Conservation (phyloP, 1,284 basidiomycete species). For the Tilletia indica region DNA sequence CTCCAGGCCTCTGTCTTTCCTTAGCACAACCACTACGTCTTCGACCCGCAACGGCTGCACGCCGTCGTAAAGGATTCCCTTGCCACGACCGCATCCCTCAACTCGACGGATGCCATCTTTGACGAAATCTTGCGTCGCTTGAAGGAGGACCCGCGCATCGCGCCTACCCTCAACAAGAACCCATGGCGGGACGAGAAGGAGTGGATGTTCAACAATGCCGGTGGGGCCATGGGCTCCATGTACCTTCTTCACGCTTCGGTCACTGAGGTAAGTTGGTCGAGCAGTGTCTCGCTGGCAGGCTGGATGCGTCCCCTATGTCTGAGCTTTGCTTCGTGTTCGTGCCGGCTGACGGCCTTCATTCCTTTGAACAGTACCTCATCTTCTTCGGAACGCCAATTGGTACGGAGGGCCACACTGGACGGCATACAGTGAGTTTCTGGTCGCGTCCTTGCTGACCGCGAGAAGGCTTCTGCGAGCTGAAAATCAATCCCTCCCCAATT, state of each 20-base stretch:
- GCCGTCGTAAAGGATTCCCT: slow-evolving; percentile 39
- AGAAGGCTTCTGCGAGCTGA: no score
- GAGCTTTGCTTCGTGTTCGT: no score
- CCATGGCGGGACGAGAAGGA: slow-evolving; percentile 62
- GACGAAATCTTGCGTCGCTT: slow-evolving; percentile 46
- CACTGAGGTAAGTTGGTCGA: slow-evolving; percentile 65
- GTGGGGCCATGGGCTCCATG: slow-evolving; percentile 97
- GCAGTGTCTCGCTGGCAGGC: neutral
- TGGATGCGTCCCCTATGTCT: no score
- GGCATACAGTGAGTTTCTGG: slow-evolving; percentile 66
- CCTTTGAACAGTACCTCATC: slow-evolving; percentile 59
- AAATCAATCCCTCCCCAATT: neutral
- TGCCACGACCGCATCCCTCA: slow-evolving; percentile 30
- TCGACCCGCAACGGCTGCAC: slow-evolving; percentile 44
- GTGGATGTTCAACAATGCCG: slow-evolving; percentile 97
- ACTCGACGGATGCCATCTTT: slow-evolving; percentile 47
- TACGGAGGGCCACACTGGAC: slow-evolving; percentile 90
- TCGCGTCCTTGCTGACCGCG: no score
- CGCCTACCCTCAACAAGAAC: slow-evolving; percentile 45
- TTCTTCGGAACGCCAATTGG: slow-evolving; percentile 94
- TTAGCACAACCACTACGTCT: slow-evolving; percentile 46
- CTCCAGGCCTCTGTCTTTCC: neutral
- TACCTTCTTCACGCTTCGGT: slow-evolving; percentile 90
- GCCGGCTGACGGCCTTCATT: neutral
- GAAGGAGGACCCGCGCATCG: slow-evolving; percentile 39